phyloP scores from a whole-genome alignment of 768 basidiomycete genomes.

The Pleurotus eryngii region DNA sequence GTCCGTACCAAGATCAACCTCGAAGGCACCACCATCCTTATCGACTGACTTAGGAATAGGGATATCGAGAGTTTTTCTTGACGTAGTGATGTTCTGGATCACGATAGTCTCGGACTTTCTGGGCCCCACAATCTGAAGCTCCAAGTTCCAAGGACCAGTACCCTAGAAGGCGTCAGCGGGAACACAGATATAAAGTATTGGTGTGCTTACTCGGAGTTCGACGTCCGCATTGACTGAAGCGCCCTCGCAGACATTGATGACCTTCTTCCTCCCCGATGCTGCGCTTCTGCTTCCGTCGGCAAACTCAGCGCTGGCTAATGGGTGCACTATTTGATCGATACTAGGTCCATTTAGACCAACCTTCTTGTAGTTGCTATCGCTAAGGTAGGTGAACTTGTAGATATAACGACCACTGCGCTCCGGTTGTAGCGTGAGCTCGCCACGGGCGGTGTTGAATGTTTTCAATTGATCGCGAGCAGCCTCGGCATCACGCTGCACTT shows the following conservation, averaged over 20 bases:
- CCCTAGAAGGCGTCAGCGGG: slow-evolving; percentile 49
- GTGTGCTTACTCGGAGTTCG: slow-evolving; percentile 62
- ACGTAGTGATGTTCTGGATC: slow-evolving; percentile 51
- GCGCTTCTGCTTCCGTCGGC: slow-evolving; percentile 28
- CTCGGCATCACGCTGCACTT: slow-evolving; percentile 67
- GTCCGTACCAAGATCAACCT: slow-evolving; percentile 68
- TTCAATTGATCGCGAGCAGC: slow-evolving; percentile 54
- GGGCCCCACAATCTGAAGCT: slow-evolving; percentile 77
- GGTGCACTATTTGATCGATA: slow-evolving; percentile 88
- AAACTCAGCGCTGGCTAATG: slow-evolving; percentile 79
- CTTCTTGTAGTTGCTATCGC: slow-evolving; percentile 81
- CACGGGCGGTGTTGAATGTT: slow-evolving; percentile 65
- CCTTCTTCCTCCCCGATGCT: slow-evolving; percentile 43
- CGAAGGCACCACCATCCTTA: slow-evolving; percentile 69
- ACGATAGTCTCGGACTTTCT: slow-evolving; percentile 57
- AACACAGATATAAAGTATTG: neutral
- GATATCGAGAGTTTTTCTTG: slow-evolving; percentile 55
- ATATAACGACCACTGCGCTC: slow-evolving; percentile 87
- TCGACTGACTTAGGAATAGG: slow-evolving; percentile 68
- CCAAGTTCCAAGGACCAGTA: slow-evolving; percentile 86
- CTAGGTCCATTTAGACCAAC: slow-evolving; percentile 71
- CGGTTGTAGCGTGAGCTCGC: slow-evolving; percentile 81
- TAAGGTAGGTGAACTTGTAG: slow-evolving; percentile 76
- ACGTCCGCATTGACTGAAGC: slow-evolving; percentile 73
- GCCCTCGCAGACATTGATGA: slow-evolving; percentile 78